phyloP scores from a whole-genome alignment of 106 monocot species.

The Agapanthus africanus region DNA sequence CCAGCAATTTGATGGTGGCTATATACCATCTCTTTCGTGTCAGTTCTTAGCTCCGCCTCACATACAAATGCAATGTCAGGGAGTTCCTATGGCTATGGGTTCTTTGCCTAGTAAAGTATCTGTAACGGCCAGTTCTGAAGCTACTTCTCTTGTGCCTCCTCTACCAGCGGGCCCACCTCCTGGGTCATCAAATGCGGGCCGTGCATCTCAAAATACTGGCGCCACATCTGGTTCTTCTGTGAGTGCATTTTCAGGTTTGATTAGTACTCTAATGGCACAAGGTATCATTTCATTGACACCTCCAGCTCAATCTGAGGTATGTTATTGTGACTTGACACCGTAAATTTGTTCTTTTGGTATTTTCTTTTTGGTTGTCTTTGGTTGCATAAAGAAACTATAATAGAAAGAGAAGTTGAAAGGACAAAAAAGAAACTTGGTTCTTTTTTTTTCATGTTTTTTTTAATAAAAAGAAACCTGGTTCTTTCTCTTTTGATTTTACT shows the following conservation, averaged over 20 bases:
- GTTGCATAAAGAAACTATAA: too few species aligned
- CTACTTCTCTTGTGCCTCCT: constrained; percentile 41
- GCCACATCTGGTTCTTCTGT: constrained; percentile 32
- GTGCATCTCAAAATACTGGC: constrained; percentile 24
- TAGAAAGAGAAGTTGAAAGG: not conserved
- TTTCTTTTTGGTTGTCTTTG: not conserved
- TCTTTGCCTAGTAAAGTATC: constrained; percentile 27
- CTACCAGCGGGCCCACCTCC: constrained; percentile 72
- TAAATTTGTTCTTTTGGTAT: not conserved
- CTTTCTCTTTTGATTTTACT: too few species aligned
- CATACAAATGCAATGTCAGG: constrained; percentile 20
- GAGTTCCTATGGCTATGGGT: constrained; percentile 7
- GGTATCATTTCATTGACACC: constrained; percentile 68
- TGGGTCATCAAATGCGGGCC: constrained; percentile 19
- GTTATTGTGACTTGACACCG: not conserved
- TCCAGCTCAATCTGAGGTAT: constrained; percentile 56
- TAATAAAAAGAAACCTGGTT: too few species aligned
- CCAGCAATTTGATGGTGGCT: constrained; percentile 25
- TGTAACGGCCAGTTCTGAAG: constrained; percentile 19
- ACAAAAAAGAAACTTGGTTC: not conserved
- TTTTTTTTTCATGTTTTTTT: too few species aligned
- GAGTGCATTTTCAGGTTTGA: constrained; percentile 53
- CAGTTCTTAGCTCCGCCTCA: constrained; percentile 27
- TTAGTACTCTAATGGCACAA: constrained; percentile 75
- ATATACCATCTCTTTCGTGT: constrained; percentile 22